Evolutionary conservation across 331 rosid species (phyloP), one percentile per base, ranked within the genome.

Genomic region (Malus hybrid): DNA sequence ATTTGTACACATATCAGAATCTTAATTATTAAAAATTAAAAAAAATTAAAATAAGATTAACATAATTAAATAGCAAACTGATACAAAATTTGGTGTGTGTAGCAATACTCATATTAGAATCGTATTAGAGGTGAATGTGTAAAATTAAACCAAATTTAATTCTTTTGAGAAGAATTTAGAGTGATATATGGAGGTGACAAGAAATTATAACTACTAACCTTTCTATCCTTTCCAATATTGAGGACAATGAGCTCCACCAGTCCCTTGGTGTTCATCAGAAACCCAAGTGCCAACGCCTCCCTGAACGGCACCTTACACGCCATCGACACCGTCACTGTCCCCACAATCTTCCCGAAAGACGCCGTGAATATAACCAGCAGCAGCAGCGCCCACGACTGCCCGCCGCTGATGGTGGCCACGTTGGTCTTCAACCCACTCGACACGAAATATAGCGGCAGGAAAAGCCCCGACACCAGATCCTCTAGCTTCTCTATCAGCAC

Each of bases 221-320:
- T 76, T 56, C 80, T 16, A 31, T 76, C 80, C 60, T 76, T 76
- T 44, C 80, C 80, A 57, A 76, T 76, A 19, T 67, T 90, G 71
- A 90, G 89, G 77, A 90, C 91, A 32, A 90, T 90, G 70, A 90
- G 93, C 66, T 91, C 96, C 5, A 88, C 92, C 77, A 91, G 76
- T 9, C 96, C 96, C 74, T 91, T 88, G 48, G 96, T 91, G 82
- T 88, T 91, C 96, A 91, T 91, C 34, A 91, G 86, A 63, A 91
- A 81, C 28, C 90, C 96, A 70, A 91, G 87, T 6, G 92, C 86
- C 19, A 88, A 3, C 6, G 93, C 79, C 70, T 91, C 96, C 74
- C 80, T 65, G 5, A 78, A 33, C 42, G 87, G 90, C 57, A 91
- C 22, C 78, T 88, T 88, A 52, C 74, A 87, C 2, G 76, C 0